A percentile compares a stretch with the other conserved stretches of the same genome.
These are phyloP conservation scores for Clitopilus passeckerianus DNA, from an alignment of 768 basidiomycete genomes.

Conservation along the genomic window DNA sequence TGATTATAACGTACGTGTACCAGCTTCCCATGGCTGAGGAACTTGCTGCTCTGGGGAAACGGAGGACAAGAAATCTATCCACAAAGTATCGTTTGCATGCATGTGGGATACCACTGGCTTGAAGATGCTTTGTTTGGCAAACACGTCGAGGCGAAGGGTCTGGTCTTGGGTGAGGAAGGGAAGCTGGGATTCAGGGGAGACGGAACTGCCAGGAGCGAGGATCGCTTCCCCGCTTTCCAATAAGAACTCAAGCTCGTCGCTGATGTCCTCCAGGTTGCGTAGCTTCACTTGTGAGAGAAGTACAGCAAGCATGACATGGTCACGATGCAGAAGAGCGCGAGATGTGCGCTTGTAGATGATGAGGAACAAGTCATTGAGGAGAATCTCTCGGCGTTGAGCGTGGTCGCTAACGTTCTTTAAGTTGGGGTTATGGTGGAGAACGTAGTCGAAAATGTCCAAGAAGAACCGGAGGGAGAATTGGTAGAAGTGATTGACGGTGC, in stretches of 20 bases:
- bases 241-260: slow-evolving; percentile 87
- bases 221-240: slow-evolving; percentile 80
- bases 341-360: slow-evolving; percentile 86
- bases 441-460: slow-evolving; percentile 96
- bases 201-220: slow-evolving; percentile 26
- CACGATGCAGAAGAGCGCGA: slow-evolving; percentile 82
- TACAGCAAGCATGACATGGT: slow-evolving; percentile 88
- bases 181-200: slow-evolving; percentile 29
- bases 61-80: slow-evolving; percentile 70
- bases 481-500: slow-evolving; percentile 95
- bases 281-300: slow-evolving; percentile 88
- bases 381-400: slow-evolving; percentile 65
- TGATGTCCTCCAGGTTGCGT: slow-evolving; percentile 71
- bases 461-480: slow-evolving; percentile 98
- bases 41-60: slow-evolving; percentile 60
- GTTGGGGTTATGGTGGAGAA: slow-evolving; percentile 89
- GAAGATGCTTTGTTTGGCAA: slow-evolving; percentile 72
- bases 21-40: slow-evolving; percentile 76
- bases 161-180: slow-evolving; percentile 65
- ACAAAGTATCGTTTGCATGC: slow-evolving; percentile 54
- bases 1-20: slow-evolving; percentile 55
- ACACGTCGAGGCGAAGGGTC: slow-evolving; percentile 59
- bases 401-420: slow-evolving; percentile 76
- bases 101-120: slow-evolving; percentile 68
- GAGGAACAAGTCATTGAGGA: slow-evolving; percentile 86